A percentile compares a stretch with the other conserved stretches of the same genome.
These are phyloP conservation scores for slime mould (Dictyostelium discoideum) DNA, from an alignment of 78 protist species.

Conservation along the genomic window dicty_2.7 NC_007090.3:2024501-2025000, in stretches of 20 bases:
- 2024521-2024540: conserved; percentile 15
- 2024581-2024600: neutral
- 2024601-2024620: neutral
- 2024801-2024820: neutral
- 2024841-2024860: conserved; percentile 24
- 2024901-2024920: neutral
- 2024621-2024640: conserved; percentile 16
- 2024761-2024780: conserved; percentile 19
- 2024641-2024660: neutral
- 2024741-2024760: neutral
- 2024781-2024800: neutral
- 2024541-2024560: conserved; percentile 22
- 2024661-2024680: neutral
- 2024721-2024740: conserved; percentile 11
- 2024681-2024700: neutral
- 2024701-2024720: neutral
- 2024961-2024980: neutral
- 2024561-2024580: conserved; percentile 14
- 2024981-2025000: conserved; percentile 4
- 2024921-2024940: neutral
- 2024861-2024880: neutral
- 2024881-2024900: neutral
- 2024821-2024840: conserved; percentile 20
- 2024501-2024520: neutral
- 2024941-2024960: conserved; percentile 20